A percentile compares a stretch with the other conserved stretches of the same genome.
Conservation (phyloP, 148 eudicot genomes). For the Pouteria glomerata region DNA sequence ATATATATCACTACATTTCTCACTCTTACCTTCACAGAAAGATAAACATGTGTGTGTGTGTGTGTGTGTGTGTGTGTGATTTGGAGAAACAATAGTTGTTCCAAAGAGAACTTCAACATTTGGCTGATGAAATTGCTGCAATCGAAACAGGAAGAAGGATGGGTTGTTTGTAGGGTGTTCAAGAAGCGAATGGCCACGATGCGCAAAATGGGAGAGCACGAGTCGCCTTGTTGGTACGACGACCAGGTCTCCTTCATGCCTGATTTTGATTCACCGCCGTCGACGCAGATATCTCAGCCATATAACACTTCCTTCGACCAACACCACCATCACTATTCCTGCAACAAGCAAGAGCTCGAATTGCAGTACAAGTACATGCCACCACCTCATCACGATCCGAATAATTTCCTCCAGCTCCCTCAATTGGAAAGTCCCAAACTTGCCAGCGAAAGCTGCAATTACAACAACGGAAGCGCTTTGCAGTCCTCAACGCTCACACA, state of each 20-base stretch:
- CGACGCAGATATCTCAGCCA: constrained; percentile 37
- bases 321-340: constrained; percentile 29
- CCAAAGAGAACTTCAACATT: not conserved
- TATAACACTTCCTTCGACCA: constrained; percentile 19
- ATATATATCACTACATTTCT: too few relatives aligned
- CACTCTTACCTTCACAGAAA: not conserved
- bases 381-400: too few relatives aligned
- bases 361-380: constrained; percentile 34
- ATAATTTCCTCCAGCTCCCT: constrained; percentile 62
- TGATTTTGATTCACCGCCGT: constrained; percentile 58
- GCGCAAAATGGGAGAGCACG: constrained; percentile 47
- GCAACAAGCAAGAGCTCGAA: constrained; percentile 67
- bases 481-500: constrained; percentile 23
- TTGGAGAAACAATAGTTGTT: too few relatives aligned
- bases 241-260: constrained; percentile 73
- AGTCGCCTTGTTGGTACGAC: constrained; percentile 60
- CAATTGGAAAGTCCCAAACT: constrained; percentile 61
- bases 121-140: not conserved
- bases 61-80: too few relatives aligned
- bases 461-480: constrained; percentile 12
- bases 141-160: constrained; percentile 76
- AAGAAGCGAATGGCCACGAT: constrained; percentile 60
- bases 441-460: constrained; percentile 21
- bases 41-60: too few relatives aligned
- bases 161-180: constrained; percentile 88